A percentile compares a stretch with the other conserved stretches of the same genome.
phyloP scores from a whole-genome alignment of 495 filamentous ascomycete genomes.

The Xylaria venustula region DNA sequence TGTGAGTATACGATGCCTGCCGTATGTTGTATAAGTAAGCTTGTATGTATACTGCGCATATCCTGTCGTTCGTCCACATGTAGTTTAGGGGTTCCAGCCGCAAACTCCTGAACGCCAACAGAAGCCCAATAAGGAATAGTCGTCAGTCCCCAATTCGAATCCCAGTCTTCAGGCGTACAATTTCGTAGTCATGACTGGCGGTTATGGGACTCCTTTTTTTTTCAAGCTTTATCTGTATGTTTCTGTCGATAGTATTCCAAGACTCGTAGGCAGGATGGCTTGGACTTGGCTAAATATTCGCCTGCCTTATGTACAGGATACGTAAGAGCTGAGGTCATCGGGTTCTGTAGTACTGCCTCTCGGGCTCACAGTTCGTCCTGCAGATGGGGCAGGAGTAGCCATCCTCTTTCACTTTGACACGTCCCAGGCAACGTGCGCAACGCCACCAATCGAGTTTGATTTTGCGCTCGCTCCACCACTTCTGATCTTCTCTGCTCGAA shows the following conservation, averaged over 20 bases:
- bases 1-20: slow-evolving; percentile 3
- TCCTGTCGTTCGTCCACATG: slow-evolving; percentile 5
- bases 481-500: slow-evolving; percentile 5
- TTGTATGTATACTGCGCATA: not conserved
- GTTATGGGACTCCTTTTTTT: not conserved
- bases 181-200: not conserved
- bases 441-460: slow-evolving; percentile 47
- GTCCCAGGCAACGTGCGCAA: slow-evolving; percentile 43
- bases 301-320: no score
- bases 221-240: not conserved
- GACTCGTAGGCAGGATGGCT: no score
- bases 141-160: not conserved
- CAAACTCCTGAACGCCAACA: not conserved
- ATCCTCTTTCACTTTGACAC: slow-evolving; percentile 29
- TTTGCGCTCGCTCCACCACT: slow-evolving; percentile 29
- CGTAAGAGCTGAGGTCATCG: not conserved
- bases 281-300: no score
- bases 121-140: slow-evolving; percentile 1
- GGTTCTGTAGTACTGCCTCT: slow-evolving; percentile 8
- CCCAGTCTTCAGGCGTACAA: not conserved
- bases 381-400: slow-evolving; percentile 44
- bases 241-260: no score
- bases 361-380: slow-evolving; percentile 37
- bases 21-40: not conserved
- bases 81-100: not conserved